A percentile compares a stretch with the other conserved stretches of the same genome.
Evolutionary conservation across 2,329 filamentous ascomycete species (phyloP).

Genomic region (Stachybotrys chlorohalonatus): DNA sequence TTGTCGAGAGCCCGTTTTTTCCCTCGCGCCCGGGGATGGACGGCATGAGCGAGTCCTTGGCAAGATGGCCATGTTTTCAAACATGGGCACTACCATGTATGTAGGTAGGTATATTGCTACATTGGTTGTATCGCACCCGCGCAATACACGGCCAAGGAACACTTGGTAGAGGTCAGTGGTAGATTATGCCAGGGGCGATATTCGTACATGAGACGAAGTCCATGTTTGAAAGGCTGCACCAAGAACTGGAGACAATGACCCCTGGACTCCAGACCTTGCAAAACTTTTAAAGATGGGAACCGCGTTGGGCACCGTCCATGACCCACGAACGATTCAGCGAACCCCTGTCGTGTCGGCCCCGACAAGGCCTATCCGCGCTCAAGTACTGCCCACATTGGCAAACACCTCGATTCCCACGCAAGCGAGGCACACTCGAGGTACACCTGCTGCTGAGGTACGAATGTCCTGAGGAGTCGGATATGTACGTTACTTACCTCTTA

Average conservation of each 20-base stretch:
- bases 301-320: not conserved
- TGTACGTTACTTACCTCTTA: too few relatives aligned
- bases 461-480: too few relatives aligned
- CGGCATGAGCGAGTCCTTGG: too few relatives aligned
- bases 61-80: too few relatives aligned
- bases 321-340: not conserved
- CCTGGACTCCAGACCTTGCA: not conserved
- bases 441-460: not conserved
- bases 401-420: not conserved
- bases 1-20: too few relatives aligned
- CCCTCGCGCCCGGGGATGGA: too few relatives aligned
- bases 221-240: not conserved
- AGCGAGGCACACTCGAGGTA: not conserved
- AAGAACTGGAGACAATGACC: not conserved
- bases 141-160: too few relatives aligned
- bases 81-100: too few relatives aligned
- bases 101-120: too few relatives aligned
- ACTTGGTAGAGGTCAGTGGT: too few relatives aligned
- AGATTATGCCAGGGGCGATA: too few relatives aligned
- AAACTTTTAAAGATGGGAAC: not conserved
- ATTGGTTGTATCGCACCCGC: too few relatives aligned
- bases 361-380: not conserved
- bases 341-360: not conserved
- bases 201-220: not conserved
- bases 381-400: not conserved